phyloP scores from a whole-genome alignment of 1,284 basidiomycete species.

The Apiotrichum montevideense region DNA sequence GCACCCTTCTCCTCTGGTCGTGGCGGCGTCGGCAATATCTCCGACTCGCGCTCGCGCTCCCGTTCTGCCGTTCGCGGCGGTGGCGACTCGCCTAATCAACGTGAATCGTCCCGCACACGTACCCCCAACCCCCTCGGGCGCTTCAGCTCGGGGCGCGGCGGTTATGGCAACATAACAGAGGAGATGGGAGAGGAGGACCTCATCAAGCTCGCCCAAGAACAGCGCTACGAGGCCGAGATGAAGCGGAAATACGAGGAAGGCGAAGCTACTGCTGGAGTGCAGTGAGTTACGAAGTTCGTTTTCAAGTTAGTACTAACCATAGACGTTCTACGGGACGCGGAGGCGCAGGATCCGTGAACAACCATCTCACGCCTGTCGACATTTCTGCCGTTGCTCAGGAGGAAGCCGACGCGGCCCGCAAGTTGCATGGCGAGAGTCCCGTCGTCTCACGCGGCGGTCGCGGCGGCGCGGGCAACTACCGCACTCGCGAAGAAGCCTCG shows the following conservation, averaged over 20 bases:
- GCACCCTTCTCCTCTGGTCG: conserved; percentile 40
- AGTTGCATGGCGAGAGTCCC: conserved; percentile 31
- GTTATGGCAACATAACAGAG: conserved; percentile 44
- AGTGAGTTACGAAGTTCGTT: not conserved
- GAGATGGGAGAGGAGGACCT: conserved; percentile 27
- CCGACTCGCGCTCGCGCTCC: conserved; percentile 26
- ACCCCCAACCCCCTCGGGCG: not conserved
- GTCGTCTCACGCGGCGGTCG: conserved; percentile 25
- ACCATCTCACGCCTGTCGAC: conserved; percentile 23
- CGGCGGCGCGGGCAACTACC: conserved; percentile 40
- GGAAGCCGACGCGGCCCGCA: conserved; percentile 38
- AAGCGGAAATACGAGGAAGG: conserved; percentile 30
- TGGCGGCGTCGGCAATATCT: conserved; percentile 45
- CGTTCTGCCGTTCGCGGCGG: conserved; percentile 12
- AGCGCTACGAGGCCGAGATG: conserved; percentile 33
- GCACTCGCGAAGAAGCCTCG: conserved; percentile 1
- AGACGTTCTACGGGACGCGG: conserved; percentile 39
- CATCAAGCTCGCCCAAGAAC: conserved; percentile 18
- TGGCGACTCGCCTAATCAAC: not conserved
- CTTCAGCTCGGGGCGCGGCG: conserved; percentile 35
- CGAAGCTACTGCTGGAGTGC: not conserved
- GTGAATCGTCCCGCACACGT: not conserved
- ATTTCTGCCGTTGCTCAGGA: conserved; percentile 30
- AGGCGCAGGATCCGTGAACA: conserved; percentile 38
- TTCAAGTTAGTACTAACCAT: not conserved